Evolutionary conservation across 2,329 filamentous ascomycete species (phyloP).

Genomic region (Chaetomium strumarium): DNA sequence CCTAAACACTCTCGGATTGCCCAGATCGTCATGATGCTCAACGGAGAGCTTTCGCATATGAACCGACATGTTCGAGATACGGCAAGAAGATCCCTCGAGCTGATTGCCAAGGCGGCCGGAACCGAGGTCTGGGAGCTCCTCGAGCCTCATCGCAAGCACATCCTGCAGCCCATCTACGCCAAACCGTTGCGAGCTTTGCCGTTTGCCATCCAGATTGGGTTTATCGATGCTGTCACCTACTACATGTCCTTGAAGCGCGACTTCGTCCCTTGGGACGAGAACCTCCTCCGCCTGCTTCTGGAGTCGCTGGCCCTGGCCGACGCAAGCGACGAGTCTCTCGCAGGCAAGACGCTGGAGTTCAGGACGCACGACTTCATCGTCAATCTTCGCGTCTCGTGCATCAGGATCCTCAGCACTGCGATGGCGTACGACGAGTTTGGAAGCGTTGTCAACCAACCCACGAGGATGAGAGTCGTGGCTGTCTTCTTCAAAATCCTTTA

Average conservation of each 20-base stretch:
- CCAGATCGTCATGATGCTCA: conserved; percentile 76
- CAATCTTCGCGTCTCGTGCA: conserved; percentile 84
- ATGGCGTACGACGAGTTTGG: conserved; percentile 91
- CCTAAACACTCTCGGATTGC: conserved; percentile 56
- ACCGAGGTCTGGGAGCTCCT: conserved; percentile 84
- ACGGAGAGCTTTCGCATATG: conserved; percentile 88
- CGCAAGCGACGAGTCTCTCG: conserved; percentile 86
- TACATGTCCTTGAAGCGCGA: conserved; percentile 84
- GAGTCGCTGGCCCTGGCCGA: conserved; percentile 92
- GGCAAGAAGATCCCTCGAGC: conserved; percentile 71
- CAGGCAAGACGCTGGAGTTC: conserved; percentile 88
- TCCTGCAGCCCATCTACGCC: conserved; percentile 87
- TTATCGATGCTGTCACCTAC: conserved; percentile 96
- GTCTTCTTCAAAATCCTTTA: conserved; percentile 99
- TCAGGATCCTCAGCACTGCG: conserved; percentile 85
- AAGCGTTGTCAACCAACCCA: conserved; percentile 63
- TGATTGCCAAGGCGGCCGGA: conserved; percentile 71
- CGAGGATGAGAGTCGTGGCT: conserved; percentile 69
- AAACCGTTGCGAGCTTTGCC: conserved; percentile 91
- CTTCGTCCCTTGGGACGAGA: conserved; percentile 87
- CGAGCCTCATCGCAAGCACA: conserved; percentile 79
- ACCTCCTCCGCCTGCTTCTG: conserved; percentile 82
- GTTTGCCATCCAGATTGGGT: conserved; percentile 93
- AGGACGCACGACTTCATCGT: conserved; percentile 94
- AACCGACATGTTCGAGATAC: conserved; percentile 90